Base-by-base conservation (phyloP, 176 grass and related monocot genomes). In the Bolboschoenus planiculmis region DNA sequence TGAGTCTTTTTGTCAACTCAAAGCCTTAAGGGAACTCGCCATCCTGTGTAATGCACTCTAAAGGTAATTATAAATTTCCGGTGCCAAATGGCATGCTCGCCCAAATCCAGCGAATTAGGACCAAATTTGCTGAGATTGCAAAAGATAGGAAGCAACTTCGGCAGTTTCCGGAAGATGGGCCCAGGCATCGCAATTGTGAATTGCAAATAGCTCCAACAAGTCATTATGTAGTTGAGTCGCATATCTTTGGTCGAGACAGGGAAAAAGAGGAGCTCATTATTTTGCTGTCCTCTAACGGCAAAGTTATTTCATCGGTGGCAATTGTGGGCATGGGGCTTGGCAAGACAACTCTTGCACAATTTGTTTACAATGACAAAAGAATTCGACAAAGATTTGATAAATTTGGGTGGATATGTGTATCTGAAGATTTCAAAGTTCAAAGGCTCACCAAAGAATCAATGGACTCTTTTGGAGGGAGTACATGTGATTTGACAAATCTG, bases 391-490 rank as follows among this genome's bases (percentile, higher is more conserved):
- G 0, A 4, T 53, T 53, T 2, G 13, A 53, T 53, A 2, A 53
- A 53, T 53, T 53, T 53, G 50, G 50, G 14, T 90, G 89, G 89
- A 15, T 90, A 1, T 11, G 35, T 23, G 42, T 84, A 20, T 35
- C 72, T 50, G 67, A 51, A 63, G 73, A 85, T 30, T 68, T 87
- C 15, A 44, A 87, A 15, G 47, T 81, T 26, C 62, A 4, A 30
- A 87, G 81, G 16, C 5, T 90, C 65, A 80, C 47, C 66, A 76
- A 1, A 53, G 65, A 66, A 20, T 78, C 84, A 31, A 85, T 90
- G 10, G 55, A 47, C 8, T 24, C 64, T 37, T 13, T 61, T 4
- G 40, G 11, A 3, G 27, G 7, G 40, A 1, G 4, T 1, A 20
- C 71, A 4, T 36, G 7, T 15, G 13, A 80, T 31, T 56, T 86